Evolutionary conservation across 192 early-diverging fungal species (phyloP).

Genomic region (Mortierella antarctica): DNA sequence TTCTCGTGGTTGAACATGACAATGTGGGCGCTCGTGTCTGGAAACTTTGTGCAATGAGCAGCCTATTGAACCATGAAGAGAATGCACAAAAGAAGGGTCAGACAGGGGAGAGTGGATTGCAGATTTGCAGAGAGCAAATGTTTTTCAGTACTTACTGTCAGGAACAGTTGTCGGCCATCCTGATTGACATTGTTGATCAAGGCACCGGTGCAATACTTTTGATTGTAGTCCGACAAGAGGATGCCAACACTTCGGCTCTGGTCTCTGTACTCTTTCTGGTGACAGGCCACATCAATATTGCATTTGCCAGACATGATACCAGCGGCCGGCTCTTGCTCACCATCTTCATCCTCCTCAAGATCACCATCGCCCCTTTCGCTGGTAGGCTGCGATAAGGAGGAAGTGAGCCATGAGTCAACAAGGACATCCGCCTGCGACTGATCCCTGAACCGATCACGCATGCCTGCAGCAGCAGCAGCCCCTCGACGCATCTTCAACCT

Average conservation of each 20-base stretch:
- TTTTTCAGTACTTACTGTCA: slow-evolving; percentile 53
- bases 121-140: neutral
- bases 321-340: slow-evolving; percentile 1
- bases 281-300: slow-evolving; percentile 57
- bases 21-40: slow-evolving; percentile 50
- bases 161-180: slow-evolving; percentile 58
- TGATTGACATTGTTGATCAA: slow-evolving; percentile 56
- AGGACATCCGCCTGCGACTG: neutral
- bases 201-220: slow-evolving; percentile 60
- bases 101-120: neutral
- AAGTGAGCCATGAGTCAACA: neutral
- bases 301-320: slow-evolving; percentile 56
- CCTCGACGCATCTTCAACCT: neutral
- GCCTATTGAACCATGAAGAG: slow-evolving; percentile 27
- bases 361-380: neutral
- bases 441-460: slow-evolving; percentile 4
- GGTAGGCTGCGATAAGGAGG: neutral
- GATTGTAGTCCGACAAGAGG: slow-evolving; percentile 57
- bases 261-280: slow-evolving; percentile 38
- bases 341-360: neutral
- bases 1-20: slow-evolving; percentile 64
- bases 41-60: slow-evolving; percentile 51
- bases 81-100: neutral
- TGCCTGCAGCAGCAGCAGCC: too few relatives aligned
- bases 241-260: slow-evolving; percentile 56